A percentile compares a stretch with the other conserved stretches of the same genome.
Evolutionary conservation across 306 rosid species (phyloP).

Genomic region (Urtica urens): DNA sequence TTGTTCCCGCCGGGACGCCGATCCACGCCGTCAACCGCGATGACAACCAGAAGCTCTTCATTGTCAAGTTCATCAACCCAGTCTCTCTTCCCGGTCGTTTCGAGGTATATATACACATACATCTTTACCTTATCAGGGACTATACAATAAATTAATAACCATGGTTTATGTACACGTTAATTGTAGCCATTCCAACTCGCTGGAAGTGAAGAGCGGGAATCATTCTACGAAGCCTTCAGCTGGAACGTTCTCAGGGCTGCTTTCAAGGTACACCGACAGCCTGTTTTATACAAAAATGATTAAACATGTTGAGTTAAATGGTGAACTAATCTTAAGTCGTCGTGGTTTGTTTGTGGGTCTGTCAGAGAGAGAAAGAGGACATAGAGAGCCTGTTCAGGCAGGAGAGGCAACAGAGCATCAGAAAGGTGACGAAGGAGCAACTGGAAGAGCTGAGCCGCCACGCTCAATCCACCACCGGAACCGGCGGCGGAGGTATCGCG

Average conservation of each 20-base stretch:
- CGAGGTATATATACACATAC: slow-evolving; percentile 23
- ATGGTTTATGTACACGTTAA: neutral
- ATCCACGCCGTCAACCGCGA: slow-evolving; percentile 46
- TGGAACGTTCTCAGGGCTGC: slow-evolving; percentile 52
- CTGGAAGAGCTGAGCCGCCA: slow-evolving; percentile 28
- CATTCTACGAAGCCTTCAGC: slow-evolving; percentile 54
- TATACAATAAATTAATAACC: neutral
- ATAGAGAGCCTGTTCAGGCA: slow-evolving; percentile 34
- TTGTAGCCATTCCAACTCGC: slow-evolving; percentile 36
- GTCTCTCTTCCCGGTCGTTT: slow-evolving; percentile 29
- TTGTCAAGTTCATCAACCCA: slow-evolving; percentile 30
- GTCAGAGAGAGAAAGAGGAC: slow-evolving; percentile 23
- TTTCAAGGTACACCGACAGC: slow-evolving; percentile 18
- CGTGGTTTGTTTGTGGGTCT: neutral
- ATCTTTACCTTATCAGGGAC: neutral
- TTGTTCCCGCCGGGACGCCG: slow-evolving; percentile 47
- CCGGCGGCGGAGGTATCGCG: neutral
- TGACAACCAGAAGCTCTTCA: slow-evolving; percentile 35
- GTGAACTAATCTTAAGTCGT: too few relatives aligned
- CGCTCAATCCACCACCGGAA: neutral
- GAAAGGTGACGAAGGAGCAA: slow-evolving; percentile 32
- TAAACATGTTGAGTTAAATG: too few relatives aligned
- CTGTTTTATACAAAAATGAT: neutral
- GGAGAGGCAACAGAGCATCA: slow-evolving; percentile 35
- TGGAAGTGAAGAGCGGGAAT: slow-evolving; percentile 47